Conservation (phyloP, 148 eudicot genomes). For the Diospyros lotus region DNA sequence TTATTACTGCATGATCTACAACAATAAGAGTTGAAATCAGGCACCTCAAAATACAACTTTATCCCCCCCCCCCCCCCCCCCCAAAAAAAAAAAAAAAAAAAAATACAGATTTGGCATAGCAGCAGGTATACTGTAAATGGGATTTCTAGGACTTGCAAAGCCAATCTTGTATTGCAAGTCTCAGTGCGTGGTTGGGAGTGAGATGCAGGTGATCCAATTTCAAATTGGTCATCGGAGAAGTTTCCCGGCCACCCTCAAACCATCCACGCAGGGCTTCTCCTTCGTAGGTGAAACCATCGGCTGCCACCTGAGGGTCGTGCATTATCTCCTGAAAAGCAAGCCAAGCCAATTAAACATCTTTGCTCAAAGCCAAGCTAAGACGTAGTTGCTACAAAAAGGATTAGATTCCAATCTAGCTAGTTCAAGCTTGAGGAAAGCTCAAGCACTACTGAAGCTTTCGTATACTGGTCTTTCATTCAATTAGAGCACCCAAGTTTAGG, state of each 20-base stretch:
- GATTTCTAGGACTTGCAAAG: conserved; percentile 43
- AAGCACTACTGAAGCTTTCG: not conserved
- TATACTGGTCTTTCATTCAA: no score
- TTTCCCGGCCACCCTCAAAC: conserved; percentile 67
- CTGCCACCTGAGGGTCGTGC: conserved; percentile 85
- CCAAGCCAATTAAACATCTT: not conserved
- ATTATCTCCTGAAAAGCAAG: conserved; percentile 56
- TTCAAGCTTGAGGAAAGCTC: not conserved
- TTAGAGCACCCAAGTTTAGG: not conserved
- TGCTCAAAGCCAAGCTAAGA: not conserved
- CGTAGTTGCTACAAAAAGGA: no score
- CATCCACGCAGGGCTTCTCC: conserved; percentile 63
- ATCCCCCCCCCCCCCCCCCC: not conserved
- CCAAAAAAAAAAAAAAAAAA: not conserved
- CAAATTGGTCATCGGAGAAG: conserved; percentile 91
- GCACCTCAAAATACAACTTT: conserved; percentile 2
- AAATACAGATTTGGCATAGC: not conserved
- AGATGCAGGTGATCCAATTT: conserved; percentile 60
- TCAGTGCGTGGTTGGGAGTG: conserved; percentile 65
- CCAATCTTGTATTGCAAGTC: conserved; percentile 78
- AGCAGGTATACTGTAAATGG: not conserved
- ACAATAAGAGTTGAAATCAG: not conserved
- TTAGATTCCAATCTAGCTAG: not conserved
- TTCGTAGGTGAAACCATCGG: conserved; percentile 89
- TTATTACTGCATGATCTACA: not conserved